Base-by-base conservation (phyloP, 129 eudicot genomes). In the Flaveria ramosissima region DNA sequence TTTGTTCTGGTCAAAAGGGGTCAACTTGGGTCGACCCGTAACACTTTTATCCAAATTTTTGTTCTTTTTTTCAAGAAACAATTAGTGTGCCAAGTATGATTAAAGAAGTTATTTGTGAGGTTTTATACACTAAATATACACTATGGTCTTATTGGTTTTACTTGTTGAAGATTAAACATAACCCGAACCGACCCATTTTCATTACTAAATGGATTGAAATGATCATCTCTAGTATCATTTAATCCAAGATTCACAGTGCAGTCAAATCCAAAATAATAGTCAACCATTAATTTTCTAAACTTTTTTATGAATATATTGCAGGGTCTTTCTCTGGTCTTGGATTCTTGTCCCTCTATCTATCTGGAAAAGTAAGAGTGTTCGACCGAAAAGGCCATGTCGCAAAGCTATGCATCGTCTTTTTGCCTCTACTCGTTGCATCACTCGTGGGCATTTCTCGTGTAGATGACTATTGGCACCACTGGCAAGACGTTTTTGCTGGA, bases 321-420 rank as follows among this genome's bases (percentile, higher is more conserved):
- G 89, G 87, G 85, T 83, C 87, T 52, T 86, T 86, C 41, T 80
- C 87, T 4, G 89, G 89, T 73, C 80, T 86, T 63, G 85, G 89
- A 56, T 86, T 83, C 64, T 62, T 86, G 64, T 72, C 89, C 1
- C 83, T 82, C 48, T 86, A 86, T 71, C 39, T 86, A 63, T 79
- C 85, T 6, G 89, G 89, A 61, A 86, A 86, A 73, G 62, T 83
- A 66, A 45, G 64, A 81, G 82, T 48, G 1, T 83, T 82, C 65
- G 75, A 78, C 75, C 76, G 71, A 5, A 47, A 72, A 64, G 79
- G 86, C 48, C 83, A 77, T 57, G 83, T 69, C 39, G 86, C 83
- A n/a, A 78, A 83, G 57, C 72, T 83, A 21, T 83, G 86, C 71
- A n/a, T 77, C 1, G 82, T 67, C 61, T 53, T 77, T 55, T 55